Percentiles rank a stretch among this genome's conserved stretches.
Evolutionary conservation across 306 rosid species (phyloP).

Genomic region (Hylodesmum podocarpum): DNA sequence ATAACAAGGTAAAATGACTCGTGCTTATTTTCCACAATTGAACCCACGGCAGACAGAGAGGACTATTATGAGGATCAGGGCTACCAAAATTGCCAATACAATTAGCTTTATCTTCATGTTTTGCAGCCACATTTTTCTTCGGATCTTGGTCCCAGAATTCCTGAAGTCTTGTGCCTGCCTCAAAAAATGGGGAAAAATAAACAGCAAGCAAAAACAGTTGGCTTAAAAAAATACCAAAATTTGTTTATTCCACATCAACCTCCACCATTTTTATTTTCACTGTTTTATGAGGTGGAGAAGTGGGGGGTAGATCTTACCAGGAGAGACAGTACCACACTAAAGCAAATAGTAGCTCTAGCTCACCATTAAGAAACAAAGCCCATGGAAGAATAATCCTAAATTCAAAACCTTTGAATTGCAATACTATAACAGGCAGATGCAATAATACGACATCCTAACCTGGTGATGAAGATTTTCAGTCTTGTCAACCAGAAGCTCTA

Average conservation of each 20-base stretch:
- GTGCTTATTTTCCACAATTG: constrained; percentile 66
- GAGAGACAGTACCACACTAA: background rate
- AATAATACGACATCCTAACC: constrained; percentile 44
- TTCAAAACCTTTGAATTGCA: constrained; percentile 26
- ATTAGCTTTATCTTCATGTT: constrained; percentile 98
- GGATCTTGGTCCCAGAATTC: constrained; percentile 77
- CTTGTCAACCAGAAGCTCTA: constrained; percentile 96
- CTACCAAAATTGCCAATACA: constrained; percentile 88
- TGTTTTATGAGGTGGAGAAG: background rate
- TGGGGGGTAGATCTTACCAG: background rate
- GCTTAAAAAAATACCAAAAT: background rate
- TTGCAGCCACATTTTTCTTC: constrained; percentile 99
- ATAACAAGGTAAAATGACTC: constrained; percentile 28
- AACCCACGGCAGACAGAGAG: constrained; percentile 85
- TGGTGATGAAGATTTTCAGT: constrained; percentile 93
- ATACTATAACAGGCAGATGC: background rate
- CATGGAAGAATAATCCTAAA: background rate
- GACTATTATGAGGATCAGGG: constrained; percentile 83
- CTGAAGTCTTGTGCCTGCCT: constrained; percentile 92
- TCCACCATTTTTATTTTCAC: background rate
- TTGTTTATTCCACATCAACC: background rate
- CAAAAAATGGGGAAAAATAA: background rate
- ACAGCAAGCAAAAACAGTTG: background rate
- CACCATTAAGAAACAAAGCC: background rate
- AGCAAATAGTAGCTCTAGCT: background rate